These are phyloP conservation scores for Elongisporangium undulatum DNA, from an alignment of 352 stramenopile species.

Conservation along the genomic window DNA sequence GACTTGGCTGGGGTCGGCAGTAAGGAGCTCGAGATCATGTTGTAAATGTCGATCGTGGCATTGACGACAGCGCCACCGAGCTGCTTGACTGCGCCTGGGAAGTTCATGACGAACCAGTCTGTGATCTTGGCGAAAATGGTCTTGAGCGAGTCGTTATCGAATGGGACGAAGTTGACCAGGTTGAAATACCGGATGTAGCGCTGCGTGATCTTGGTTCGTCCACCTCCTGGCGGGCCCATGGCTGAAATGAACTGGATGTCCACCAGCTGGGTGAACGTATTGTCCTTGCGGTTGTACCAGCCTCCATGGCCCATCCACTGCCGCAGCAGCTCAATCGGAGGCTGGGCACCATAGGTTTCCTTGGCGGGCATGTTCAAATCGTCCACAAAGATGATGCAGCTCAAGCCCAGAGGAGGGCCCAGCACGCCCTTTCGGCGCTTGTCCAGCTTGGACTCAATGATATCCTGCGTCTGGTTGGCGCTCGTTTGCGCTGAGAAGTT, in stretches of 20 bases:
- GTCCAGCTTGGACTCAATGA: conserved; percentile 93
- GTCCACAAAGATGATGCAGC: conserved; percentile 92
- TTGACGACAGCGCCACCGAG: conserved; percentile 63
- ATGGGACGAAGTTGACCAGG: conserved; percentile 91
- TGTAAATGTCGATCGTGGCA: conserved; percentile 92
- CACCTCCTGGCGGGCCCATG: conserved; percentile 91
- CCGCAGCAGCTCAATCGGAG: conserved; percentile 90
- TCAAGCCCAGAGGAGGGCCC: conserved; percentile 87
- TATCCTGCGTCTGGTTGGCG: conserved; percentile 92
- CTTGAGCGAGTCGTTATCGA: conserved; percentile 83
- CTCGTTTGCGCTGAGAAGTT: conserved; percentile 93
- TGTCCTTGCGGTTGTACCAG: conserved; percentile 94
- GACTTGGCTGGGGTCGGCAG: conserved; percentile 91
- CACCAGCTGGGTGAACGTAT: conserved; percentile 89
- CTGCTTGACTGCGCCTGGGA: conserved; percentile 76
- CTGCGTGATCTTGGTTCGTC: conserved; percentile 90
- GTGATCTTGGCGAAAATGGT: conserved; percentile 89
- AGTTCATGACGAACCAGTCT: conserved; percentile 88
- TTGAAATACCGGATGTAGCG: conserved; percentile 93
- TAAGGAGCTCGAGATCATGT: conserved; percentile 86
- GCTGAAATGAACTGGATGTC: conserved; percentile 92
- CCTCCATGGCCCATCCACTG: conserved; percentile 94
- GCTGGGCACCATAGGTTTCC: conserved; percentile 92
- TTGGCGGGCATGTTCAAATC: conserved; percentile 95
- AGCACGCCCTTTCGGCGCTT: conserved; percentile 92